Evolutionary conservation across 1,139 yeast genomes (phyloP).

Genomic region (Oligophagozyma castellii): DNA sequence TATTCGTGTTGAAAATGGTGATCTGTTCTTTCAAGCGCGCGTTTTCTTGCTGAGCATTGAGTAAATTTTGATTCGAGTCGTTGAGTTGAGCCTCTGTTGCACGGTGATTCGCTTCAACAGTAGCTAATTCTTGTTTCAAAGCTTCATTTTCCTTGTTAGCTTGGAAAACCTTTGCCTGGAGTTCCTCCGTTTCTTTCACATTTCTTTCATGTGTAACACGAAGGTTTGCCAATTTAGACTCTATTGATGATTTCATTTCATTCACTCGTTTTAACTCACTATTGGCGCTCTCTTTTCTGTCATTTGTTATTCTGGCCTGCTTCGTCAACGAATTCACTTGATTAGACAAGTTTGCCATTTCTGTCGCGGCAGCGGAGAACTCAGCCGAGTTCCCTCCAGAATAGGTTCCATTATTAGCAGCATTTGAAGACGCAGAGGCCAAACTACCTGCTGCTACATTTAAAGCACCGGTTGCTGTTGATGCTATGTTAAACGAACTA

Average conservation of each 20-base stretch:
- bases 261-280: conserved; percentile 55
- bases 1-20: conserved; percentile 53
- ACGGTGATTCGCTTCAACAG: conserved; percentile 71
- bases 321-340: conserved; percentile 67
- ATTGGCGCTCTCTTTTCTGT: conserved; percentile 62
- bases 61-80: conserved; percentile 44
- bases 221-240: conserved; percentile 49
- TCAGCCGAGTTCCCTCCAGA: conserved; percentile 51
- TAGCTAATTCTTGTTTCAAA: conserved; percentile 59
- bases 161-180: conserved; percentile 43
- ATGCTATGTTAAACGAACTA: conserved; percentile 10
- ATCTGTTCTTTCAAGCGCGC: conserved; percentile 52
- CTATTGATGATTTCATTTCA: conserved; percentile 56
- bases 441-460: conserved; percentile 7
- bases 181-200: conserved; percentile 57
- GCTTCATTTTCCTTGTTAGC: conserved; percentile 61
- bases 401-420: conserved; percentile 34
- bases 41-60: conserved; percentile 55
- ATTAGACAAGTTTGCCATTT: conserved; percentile 73
- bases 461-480: conserved; percentile 7
- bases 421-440: conserved; percentile 5
- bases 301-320: conserved; percentile 60
- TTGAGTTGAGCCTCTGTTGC: conserved; percentile 57
- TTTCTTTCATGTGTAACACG: conserved; percentile 68
- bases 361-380: conserved; percentile 68